Conservation (phyloP, 1,284 basidiomycete genomes). For the Sphaerobolus stellatus region DNA sequence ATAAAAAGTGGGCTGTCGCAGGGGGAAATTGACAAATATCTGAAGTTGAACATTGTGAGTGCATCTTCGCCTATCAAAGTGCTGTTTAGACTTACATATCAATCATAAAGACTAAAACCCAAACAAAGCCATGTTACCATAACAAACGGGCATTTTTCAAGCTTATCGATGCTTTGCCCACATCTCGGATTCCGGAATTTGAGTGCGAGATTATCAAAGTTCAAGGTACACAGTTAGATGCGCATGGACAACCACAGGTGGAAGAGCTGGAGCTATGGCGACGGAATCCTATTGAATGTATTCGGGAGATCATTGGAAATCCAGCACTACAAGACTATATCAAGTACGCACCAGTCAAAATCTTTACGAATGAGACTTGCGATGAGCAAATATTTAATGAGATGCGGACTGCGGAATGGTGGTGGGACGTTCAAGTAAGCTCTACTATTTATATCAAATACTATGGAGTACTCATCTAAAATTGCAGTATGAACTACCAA, state of each 20-base stretch:
- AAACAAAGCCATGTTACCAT: constrained; percentile 13
- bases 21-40: constrained; percentile 21
- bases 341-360: constrained; percentile 24
- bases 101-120: constrained; percentile 13
- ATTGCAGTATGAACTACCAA: not conserved
- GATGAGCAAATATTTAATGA: constrained; percentile 15
- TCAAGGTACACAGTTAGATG: constrained; percentile 19
- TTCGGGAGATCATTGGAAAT: constrained; percentile 33
- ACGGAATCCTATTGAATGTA: constrained; percentile 30
- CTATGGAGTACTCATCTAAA: too few species aligned
- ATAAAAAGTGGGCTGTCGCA: constrained; percentile 19
- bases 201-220: constrained; percentile 19
- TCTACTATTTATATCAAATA: too few species aligned
- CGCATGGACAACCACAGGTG: constrained; percentile 11
- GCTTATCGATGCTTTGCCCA: constrained; percentile 22
- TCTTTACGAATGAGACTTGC: constrained; percentile 17
- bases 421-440: constrained; percentile 28
- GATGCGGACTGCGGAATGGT: constrained; percentile 28
- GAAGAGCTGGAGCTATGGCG: constrained; percentile 31
- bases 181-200: constrained; percentile 18
- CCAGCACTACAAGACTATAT: constrained; percentile 25
- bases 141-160: constrained; percentile 17
- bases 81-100: too few species aligned
- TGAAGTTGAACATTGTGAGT: too few species aligned
- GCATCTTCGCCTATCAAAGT: too few species aligned